Evolutionary conservation across 2,329 filamentous ascomycete species (phyloP).

Genomic region (Fusarium agapanthi): DNA sequence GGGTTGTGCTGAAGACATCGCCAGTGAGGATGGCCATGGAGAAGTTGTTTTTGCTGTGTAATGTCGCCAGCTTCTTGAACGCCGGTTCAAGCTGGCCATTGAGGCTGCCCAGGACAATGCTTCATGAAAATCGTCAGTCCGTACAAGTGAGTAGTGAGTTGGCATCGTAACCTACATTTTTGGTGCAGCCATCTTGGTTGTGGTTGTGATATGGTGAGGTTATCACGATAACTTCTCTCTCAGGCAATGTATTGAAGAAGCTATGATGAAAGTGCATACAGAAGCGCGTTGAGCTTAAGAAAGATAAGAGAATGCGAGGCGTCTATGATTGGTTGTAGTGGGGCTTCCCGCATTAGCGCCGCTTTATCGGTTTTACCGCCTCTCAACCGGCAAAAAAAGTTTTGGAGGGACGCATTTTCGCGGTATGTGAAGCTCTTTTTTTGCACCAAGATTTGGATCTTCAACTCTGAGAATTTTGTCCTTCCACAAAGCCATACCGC

Average conservation of each 20-base stretch:
- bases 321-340: conserved; percentile 44
- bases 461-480: conserved; percentile 28
- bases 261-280: conserved; percentile 33
- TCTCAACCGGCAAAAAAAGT: conserved; percentile 48
- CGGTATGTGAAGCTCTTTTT: conserved; percentile 38
- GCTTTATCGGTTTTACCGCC: conserved; percentile 50
- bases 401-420: conserved; percentile 42
- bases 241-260: conserved; percentile 16
- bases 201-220: conserved; percentile 4
- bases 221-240: conserved; percentile 8
- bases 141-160: not conserved
- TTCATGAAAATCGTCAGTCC: conserved; percentile 46
- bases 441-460: conserved; percentile 27
- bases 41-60: conserved; percentile 90
- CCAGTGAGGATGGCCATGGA: conserved; percentile 85
- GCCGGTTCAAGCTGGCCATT: conserved; percentile 80
- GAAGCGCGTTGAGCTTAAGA: conserved; percentile 14
- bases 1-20: conserved; percentile 76
- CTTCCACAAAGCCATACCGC: conserved; percentile 43
- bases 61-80: conserved; percentile 79
- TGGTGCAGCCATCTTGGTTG: conserved; percentile 53
- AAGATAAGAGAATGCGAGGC: conserved; percentile 49
- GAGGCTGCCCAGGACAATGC: conserved; percentile 83
- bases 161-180: conserved; percentile 54
- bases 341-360: conserved; percentile 15